These are phyloP conservation scores for Beauveria australis DNA, from an alignment of 2,329 filamentous ascomycete species.

Conservation along the genomic window DNA sequence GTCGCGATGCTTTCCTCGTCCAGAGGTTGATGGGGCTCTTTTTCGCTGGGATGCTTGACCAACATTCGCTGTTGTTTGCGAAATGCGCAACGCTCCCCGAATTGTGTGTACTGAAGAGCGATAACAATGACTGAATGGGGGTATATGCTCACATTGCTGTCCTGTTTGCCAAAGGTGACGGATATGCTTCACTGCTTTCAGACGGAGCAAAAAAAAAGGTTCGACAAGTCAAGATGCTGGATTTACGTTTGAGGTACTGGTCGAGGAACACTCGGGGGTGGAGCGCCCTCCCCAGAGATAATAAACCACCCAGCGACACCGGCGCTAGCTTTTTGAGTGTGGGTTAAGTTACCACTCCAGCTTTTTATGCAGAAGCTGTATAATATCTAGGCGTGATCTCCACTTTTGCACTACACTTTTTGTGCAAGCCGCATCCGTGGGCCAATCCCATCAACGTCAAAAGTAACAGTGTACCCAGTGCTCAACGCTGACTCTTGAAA, in stretches of 20 bases:
- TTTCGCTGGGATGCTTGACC: neutral
- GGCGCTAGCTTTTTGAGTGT: conserved; percentile 2
- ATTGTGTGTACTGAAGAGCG: too few species aligned
- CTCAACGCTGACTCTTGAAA: neutral
- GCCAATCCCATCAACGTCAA: conserved; percentile 5
- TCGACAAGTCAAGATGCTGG: neutral
- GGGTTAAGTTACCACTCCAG: too few species aligned
- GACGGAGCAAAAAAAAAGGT: neutral
- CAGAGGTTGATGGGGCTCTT: neutral
- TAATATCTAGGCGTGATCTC: neutral
- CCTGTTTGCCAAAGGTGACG: neutral
- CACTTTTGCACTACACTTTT: conserved; percentile 1
- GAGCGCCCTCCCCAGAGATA: conserved; percentile 4
- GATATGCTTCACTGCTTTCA: neutral
- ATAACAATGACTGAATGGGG: neutral
- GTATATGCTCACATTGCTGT: neutral
- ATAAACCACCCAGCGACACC: conserved; percentile 11
- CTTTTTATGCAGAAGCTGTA: conserved; percentile 1
- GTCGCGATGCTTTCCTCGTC: neutral
- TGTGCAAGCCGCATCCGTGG: neutral
- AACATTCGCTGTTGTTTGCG: neutral
- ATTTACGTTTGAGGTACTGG: conserved; percentile 7
- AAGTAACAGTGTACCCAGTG: neutral
- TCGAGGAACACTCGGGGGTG: neutral
- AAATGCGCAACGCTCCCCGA: neutral